Conservation (phyloP, 352 stramenopile species). For the Phytophthora vignae region DNA sequence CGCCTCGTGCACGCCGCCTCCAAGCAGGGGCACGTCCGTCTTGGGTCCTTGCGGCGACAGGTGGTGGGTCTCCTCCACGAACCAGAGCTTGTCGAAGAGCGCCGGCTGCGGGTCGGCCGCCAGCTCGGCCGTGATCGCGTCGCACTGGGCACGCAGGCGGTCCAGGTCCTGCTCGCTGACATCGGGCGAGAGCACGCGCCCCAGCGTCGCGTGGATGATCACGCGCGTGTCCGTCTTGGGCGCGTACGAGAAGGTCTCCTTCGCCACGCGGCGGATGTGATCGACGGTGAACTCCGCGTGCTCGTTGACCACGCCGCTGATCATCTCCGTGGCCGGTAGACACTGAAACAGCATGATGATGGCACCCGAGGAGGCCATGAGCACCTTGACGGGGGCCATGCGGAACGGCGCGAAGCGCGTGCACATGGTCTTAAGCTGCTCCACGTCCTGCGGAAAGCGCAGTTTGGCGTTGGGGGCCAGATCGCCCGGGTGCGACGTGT, state of each 20-base stretch:
- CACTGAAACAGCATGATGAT: conserved; percentile 78
- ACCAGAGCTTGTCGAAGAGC: conserved; percentile 67
- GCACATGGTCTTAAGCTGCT: conserved; percentile 50
- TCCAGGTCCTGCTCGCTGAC: conserved; percentile 44
- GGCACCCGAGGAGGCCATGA: conserved; percentile 67
- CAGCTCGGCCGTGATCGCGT: conserved; percentile 58
- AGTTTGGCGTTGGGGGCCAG: conserved; percentile 50
- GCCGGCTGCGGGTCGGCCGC: conserved; percentile 31
- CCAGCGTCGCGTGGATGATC: conserved; percentile 81
- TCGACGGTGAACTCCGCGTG: conserved; percentile 67
- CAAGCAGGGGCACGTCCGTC: conserved; percentile 53
- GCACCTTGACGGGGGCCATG: conserved; percentile 56
- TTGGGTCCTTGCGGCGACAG: conserved; percentile 62
- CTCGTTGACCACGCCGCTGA: conserved; percentile 31
- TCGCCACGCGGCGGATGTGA: conserved; percentile 52
- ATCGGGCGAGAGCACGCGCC: conserved; percentile 58
- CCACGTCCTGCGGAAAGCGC: conserved; percentile 52
- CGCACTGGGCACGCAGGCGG: conserved; percentile 53
- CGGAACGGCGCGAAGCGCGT: conserved; percentile 49
- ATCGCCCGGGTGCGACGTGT: conserved; percentile 77
- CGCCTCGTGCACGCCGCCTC: conserved; percentile 10
- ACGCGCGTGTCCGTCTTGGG: conserved; percentile 52
- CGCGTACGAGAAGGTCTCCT: conserved; percentile 56
- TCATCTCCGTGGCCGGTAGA: conserved; percentile 19
- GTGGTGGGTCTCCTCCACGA: conserved; percentile 74